Percentiles rank a stretch among this genome's conserved stretches.
Conservation (phyloP, 2,329 filamentous ascomycete species). For the Xylaria digitata region DNA sequence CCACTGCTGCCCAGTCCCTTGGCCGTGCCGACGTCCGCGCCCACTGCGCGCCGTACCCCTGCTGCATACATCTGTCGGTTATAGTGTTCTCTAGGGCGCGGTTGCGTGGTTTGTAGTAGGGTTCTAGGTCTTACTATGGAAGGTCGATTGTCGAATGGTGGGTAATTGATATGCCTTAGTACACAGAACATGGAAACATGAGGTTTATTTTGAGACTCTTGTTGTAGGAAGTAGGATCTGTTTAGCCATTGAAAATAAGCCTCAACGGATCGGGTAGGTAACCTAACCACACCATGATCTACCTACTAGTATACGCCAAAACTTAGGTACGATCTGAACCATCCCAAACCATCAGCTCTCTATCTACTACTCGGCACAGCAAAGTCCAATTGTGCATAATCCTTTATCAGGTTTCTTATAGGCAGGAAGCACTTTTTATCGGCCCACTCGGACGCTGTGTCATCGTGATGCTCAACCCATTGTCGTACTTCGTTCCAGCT, state of each 20-base stretch:
- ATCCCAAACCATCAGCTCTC: not conserved
- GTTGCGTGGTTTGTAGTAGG: too few species aligned
- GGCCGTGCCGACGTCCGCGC: not conserved
- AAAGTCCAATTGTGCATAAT: constrained; percentile 35
- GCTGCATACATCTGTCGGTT: not conserved
- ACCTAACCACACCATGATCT: too few species aligned
- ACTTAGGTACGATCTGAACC: too few species aligned
- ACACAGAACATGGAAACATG: too few species aligned
- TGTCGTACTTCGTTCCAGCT: constrained; percentile 57
- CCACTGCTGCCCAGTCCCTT: not conserved
- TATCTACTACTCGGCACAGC: not conserved
- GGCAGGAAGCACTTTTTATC: constrained; percentile 55
- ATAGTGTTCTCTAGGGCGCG: not conserved
- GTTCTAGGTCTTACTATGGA: not conserved
- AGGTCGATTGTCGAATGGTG: too few species aligned
- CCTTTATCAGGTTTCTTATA: constrained; percentile 45
- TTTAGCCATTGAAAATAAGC: too few species aligned
- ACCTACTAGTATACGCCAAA: too few species aligned
- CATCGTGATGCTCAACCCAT: constrained; percentile 48
- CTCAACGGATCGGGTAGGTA: too few species aligned
- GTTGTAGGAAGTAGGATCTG: too few species aligned
- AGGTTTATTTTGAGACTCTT: too few species aligned
- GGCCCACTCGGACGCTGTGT: constrained; percentile 39
- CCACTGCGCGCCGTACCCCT: not conserved
- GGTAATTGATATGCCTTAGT: too few species aligned